Evolutionary conservation across 208 protist species (phyloP), one percentile per base, ranked within the genome.

Genomic region (Angomonas desouzai): DNA sequence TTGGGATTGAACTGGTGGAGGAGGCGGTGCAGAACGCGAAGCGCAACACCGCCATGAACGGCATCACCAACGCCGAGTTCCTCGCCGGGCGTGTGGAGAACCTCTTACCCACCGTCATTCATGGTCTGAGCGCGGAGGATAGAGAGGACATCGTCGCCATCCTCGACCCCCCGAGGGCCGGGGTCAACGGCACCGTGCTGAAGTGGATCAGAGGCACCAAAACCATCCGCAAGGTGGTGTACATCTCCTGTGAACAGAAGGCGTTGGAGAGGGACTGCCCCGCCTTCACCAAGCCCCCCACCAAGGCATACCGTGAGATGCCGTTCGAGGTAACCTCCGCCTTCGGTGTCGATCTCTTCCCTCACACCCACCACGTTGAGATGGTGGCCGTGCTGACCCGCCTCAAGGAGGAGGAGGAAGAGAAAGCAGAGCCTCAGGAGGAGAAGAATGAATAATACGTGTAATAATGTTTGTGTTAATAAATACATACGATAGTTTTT

Each of bases 201-300:
- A 94, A 94, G 77, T 95, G 93, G 77, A 83, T 98, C n/a, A 85
- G 96, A 16, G 77, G 75, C 0, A 96, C 81, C 28, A 30, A 75
- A 28, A 68, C 77, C 4, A 94, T 98, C 48, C 80, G 94, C 13
- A 74, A 83, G 4, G 79, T 98, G 0, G 91, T 98, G 57, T 98
- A 98, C 77, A 97, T 98, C 28, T 97, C 92, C 2, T 98, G 97
- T 58, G 96, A 98, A 63, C 96, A 96, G 64, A 88, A 82, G 40
- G 87, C 93, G 28, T 66, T 98, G 20, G 83, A 87, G 66, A 73
- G 81, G 10, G 92, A 98, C 77, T 92, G 84, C 72, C 83, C 83
- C 2, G 58, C 61, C 7, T 70, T 94, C 38, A 92, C 81, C 13
- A 94, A 94, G 68, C 82, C 81, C 2, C 51, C 73, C 28, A 90